A percentile compares a stretch with the other conserved stretches of the same genome.
Conservation (phyloP, 2,329 filamentous ascomycete species). For the Emydomyces testavorans region DNA sequence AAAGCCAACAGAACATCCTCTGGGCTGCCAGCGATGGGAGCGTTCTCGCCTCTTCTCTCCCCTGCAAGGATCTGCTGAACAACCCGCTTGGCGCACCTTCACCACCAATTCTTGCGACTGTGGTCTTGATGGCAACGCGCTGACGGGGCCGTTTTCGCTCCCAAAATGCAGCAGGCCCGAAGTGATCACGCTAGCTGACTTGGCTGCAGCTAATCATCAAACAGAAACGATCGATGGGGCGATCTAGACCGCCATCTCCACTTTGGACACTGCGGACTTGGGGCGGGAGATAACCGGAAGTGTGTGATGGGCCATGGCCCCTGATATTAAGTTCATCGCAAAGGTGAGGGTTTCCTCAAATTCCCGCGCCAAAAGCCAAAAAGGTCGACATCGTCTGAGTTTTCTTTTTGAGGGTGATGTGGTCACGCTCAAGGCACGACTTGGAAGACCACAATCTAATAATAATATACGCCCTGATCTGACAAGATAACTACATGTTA, state of each 20-base stretch:
- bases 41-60: background rate
- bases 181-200: conserved; percentile 8
- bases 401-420: background rate
- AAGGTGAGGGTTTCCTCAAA: conserved; percentile 7
- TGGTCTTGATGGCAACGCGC: conserved; percentile 1
- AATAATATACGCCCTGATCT: too few relatives aligned
- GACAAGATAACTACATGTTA: too few relatives aligned
- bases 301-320: conserved; percentile 4
- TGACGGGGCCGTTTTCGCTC: conserved; percentile 10
- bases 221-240: background rate
- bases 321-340: conserved; percentile 6
- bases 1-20: too few relatives aligned
- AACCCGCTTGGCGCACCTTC: conserved; percentile 6
- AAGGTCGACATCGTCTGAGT: too few relatives aligned
- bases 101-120: conserved; percentile 8
- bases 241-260: conserved; percentile 15
- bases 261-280: conserved; percentile 6
- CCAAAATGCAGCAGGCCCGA: conserved; percentile 12
- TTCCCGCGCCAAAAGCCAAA: conserved; percentile 4
- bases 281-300: background rate
- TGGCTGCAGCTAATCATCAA: conserved; percentile 11
- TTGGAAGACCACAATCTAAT: too few relatives aligned
- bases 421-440: too few relatives aligned
- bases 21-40: too few relatives aligned
- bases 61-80: conserved; percentile 12